A percentile compares a stretch with the other conserved stretches of the same genome.
phyloP scores from a whole-genome alignment of 805 yeast species.

The Myxozyma neglecta region DNA sequence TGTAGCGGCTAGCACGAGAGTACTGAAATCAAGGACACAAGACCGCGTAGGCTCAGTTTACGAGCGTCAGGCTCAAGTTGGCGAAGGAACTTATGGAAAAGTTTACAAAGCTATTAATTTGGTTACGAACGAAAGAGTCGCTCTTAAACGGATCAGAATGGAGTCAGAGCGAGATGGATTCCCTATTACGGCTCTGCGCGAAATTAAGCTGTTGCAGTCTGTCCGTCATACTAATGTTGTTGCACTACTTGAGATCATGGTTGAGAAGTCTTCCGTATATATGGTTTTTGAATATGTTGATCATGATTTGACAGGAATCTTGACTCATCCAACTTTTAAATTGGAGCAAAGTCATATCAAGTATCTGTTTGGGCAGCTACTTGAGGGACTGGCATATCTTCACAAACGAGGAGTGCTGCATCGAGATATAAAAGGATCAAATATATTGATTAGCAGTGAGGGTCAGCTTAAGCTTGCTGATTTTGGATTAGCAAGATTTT shows the following conservation, averaged over 20 bases:
- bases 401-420: slow-evolving; percentile 67
- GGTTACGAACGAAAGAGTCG: slow-evolving; percentile 71
- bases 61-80: slow-evolving; percentile 81
- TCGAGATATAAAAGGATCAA: slow-evolving; percentile 96
- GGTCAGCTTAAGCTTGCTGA: slow-evolving; percentile 91
- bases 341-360: slow-evolving; percentile 73
- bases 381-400: slow-evolving; percentile 77
- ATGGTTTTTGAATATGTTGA: slow-evolving; percentile 94
- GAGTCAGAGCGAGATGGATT: slow-evolving; percentile 92
- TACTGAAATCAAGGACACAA: not conserved
- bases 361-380: slow-evolving; percentile 73
- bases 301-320: slow-evolving; percentile 86
- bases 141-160: slow-evolving; percentile 77
- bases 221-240: slow-evolving; percentile 81
- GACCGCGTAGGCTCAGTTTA: slow-evolving; percentile 43
- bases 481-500: slow-evolving; percentile 78
- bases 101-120: slow-evolving; percentile 83
- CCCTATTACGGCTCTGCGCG: slow-evolving; percentile 93
- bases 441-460: slow-evolving; percentile 70
- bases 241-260: slow-evolving; percentile 84
- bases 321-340: slow-evolving; percentile 69
- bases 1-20: not conserved
- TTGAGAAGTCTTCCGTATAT: slow-evolving; percentile 66
- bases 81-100: slow-evolving; percentile 98
- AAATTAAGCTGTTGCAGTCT: slow-evolving; percentile 79